Conservation (phyloP, 2,329 filamentous ascomycete genomes). For the Grosmannia serpens region DNA sequence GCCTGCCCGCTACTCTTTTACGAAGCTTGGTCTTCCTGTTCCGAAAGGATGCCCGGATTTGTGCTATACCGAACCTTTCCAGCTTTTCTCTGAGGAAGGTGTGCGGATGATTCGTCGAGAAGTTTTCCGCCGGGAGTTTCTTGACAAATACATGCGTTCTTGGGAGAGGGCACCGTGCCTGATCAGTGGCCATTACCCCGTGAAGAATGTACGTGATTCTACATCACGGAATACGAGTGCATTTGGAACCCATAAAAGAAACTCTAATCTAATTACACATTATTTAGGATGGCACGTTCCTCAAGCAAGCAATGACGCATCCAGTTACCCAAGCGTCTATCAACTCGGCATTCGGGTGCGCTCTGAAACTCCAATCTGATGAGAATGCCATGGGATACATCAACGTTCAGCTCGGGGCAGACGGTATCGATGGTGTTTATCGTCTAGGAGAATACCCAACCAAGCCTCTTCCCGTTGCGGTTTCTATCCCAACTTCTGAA, state of each 20-base stretch:
- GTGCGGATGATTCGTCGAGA: constrained; percentile 11
- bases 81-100: constrained; percentile 10
- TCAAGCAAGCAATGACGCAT: constrained; percentile 5
- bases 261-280: neutral
- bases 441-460: constrained; percentile 5
- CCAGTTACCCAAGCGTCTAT: constrained; percentile 4
- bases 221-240: neutral
- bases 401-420: constrained; percentile 10
- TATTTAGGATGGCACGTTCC: constrained; percentile 4
- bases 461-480: neutral
- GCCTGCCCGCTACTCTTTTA: constrained; percentile 5
- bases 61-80: constrained; percentile 9
- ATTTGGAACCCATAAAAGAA: neutral
- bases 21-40: constrained; percentile 5
- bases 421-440: constrained; percentile 9
- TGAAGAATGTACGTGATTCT: constrained; percentile 2
- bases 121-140: constrained; percentile 9
- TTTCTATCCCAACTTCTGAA: neutral
- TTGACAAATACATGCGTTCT: constrained; percentile 10
- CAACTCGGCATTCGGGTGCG: constrained; percentile 6
- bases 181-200: constrained; percentile 8
- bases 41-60: constrained; percentile 8
- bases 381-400: constrained; percentile 11
- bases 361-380: constrained; percentile 4
- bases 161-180: constrained; percentile 11